Conservation (phyloP, 257 asterid genomes). For the Verbascum thapsus region DNA sequence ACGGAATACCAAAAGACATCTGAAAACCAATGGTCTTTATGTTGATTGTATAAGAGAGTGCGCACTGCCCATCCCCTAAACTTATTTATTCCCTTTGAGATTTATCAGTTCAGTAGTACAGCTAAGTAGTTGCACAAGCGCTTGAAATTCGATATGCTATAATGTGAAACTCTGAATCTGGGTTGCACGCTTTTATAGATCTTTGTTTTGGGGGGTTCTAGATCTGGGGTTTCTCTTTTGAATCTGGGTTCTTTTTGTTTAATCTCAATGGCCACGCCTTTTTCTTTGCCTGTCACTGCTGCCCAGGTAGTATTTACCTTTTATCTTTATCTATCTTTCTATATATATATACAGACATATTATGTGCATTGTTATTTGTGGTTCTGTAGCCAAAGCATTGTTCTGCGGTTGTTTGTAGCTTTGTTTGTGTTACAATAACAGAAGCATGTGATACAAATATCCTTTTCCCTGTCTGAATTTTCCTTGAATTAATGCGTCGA, state of each 20-base stretch:
- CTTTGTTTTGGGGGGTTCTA: slow-evolving; percentile 44
- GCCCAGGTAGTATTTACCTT: slow-evolving; percentile 59
- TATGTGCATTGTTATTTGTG: slow-evolving; percentile 17
- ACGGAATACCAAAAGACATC: slow-evolving; percentile 33
- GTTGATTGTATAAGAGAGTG: no score
- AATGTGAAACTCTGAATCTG: slow-evolving; percentile 41
- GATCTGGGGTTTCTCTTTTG: slow-evolving; percentile 66
- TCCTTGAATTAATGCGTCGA: no score
- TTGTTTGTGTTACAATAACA: slow-evolving; percentile 13
- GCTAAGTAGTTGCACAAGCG: slow-evolving; percentile 3
- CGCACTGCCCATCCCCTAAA: slow-evolving; percentile 29
- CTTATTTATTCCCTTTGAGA: slow-evolving; percentile 5
- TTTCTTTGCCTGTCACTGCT: slow-evolving; percentile 81
- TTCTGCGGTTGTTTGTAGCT: slow-evolving; percentile 3
- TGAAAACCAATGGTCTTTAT: slow-evolving; percentile 38
- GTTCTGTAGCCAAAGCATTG: slow-evolving; percentile 26
- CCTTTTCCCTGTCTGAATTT: no score
- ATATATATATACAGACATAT: background rate
- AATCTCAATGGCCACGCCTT: slow-evolving; percentile 40
- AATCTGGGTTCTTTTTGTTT: slow-evolving; percentile 34
- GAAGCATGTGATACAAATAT: slow-evolving; percentile 25
- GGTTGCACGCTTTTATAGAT: slow-evolving; percentile 40
- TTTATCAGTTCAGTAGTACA: slow-evolving; percentile 32
- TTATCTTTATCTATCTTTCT: slow-evolving; percentile 26
- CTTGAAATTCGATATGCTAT: slow-evolving; percentile 27